Evolutionary conservation across 148 eudicot species (phyloP).

Genomic region (Arbutus unedo): DNA sequence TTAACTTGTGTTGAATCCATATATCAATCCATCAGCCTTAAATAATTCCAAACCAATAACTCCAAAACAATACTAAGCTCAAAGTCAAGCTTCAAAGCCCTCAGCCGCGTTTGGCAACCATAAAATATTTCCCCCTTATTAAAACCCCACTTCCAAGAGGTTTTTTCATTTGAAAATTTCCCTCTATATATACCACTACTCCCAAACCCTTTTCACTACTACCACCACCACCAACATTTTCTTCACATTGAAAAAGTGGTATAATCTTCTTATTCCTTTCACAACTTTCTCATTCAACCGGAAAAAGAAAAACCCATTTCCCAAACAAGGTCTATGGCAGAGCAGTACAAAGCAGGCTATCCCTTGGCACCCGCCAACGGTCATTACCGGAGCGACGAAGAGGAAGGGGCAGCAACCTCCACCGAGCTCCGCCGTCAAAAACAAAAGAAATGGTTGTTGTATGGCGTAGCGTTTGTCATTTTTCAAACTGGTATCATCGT

Average conservation of each 20-base stretch:
- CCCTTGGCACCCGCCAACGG: neutral
- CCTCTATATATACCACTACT: neutral
- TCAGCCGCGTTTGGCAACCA: neutral
- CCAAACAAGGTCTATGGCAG: neutral
- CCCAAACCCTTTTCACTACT: neutral
- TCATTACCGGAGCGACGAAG: neutral
- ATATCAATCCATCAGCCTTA: too few species aligned
- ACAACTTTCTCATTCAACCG: neutral
- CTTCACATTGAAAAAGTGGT: neutral
- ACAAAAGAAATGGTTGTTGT: slow-evolving; percentile 6
- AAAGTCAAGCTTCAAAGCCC: neutral
- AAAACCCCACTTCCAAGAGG: neutral
- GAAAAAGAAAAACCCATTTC: neutral
- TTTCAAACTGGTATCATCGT: slow-evolving; percentile 12
- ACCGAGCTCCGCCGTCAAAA: slow-evolving; percentile 18
- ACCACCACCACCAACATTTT: neutral
- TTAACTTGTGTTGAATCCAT: too few species aligned
- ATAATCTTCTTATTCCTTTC: neutral
- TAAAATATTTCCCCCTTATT: neutral
- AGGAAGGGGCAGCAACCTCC: neutral
- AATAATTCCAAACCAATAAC: too few species aligned
- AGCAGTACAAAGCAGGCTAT: slow-evolving; percentile 1
- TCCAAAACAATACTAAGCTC: too few species aligned
- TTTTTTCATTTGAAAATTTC: neutral
- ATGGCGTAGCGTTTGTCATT: neutral